A percentile compares a stretch with the other conserved stretches of the same genome.
Conservation (phyloP, 1,284 basidiomycete species). For the Pisolithus thermaeus region DNA sequence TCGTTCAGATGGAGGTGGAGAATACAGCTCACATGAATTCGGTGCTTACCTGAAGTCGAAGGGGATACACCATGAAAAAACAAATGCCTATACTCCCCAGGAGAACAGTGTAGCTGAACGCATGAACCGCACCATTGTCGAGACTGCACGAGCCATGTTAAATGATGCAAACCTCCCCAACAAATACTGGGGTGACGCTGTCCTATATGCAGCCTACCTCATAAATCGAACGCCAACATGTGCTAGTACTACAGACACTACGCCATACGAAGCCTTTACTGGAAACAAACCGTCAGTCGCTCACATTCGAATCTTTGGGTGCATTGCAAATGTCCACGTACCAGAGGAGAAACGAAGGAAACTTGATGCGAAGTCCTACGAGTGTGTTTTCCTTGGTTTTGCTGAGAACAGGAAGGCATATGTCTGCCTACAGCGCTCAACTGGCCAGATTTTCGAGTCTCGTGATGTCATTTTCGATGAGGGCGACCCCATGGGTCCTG, state of each 20-base stretch:
- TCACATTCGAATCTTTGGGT: background rate
- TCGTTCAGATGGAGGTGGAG: slow-evolving; percentile 15
- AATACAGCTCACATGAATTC: slow-evolving; percentile 8
- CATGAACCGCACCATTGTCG: slow-evolving; percentile 10
- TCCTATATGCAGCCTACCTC: slow-evolving; percentile 17
- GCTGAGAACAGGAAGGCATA: slow-evolving; percentile 1
- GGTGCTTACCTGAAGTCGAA: slow-evolving; percentile 5
- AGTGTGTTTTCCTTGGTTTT: background rate
- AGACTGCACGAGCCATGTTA: slow-evolving; percentile 19
- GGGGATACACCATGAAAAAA: slow-evolving; percentile 8
- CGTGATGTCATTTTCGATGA: slow-evolving; percentile 1
- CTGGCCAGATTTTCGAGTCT: background rate
- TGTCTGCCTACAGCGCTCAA: background rate
- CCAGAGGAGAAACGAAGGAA: background rate
- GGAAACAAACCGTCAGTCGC: too few species aligned
- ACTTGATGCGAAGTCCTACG: background rate
- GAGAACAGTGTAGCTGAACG: slow-evolving; percentile 6
- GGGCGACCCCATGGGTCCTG: background rate
- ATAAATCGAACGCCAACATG: slow-evolving; percentile 19
- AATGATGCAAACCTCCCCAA: slow-evolving; percentile 9
- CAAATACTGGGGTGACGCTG: background rate
- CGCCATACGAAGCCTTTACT: background rate
- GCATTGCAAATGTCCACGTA: background rate
- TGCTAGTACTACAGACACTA: background rate
- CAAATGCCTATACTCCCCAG: slow-evolving; percentile 7